Evolutionary conservation across 169 alveolate genomes (phyloP), one percentile per base, ranked within the genome.

Genomic region (Perkinsus chesapeaki): DNA sequence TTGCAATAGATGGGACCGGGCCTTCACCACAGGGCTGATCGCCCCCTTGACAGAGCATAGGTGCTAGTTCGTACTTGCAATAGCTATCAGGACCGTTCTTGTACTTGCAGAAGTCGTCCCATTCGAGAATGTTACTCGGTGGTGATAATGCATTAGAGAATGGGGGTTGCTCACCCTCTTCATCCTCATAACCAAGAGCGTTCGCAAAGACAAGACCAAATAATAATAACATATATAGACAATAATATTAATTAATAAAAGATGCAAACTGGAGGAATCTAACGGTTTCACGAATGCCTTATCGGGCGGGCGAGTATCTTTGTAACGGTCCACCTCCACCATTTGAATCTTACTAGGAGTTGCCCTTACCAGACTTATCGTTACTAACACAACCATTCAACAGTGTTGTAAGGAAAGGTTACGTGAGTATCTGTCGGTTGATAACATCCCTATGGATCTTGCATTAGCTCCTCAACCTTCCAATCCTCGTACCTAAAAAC

Each of bases 401-500:
- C 82, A 60, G 37, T 20, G 12, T 60, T 7, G 3, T 60, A 1
- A 16, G 23, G 82, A 60, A 12, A 34, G 12, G 82, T 3, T 12
- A 60, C 12, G 12, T 60, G 82, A 34, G 12, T 27, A 16, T 60
- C 12, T 23, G 23, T 5, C 12, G 82, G 27, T 12, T 60, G 31
- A 23, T 19, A 9, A 19, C 72, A 10, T 47, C 72, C 72, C 72
- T 60, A 60, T 20, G 82, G 82, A 34, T 60, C 82, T 34, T 60
- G 82, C 82, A 97, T 97, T n/a, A 99, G 97, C 91, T 98, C 99
- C 92, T 97, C 97, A 73, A 99, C 96, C 95, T 97, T 97, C 99
- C 99, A 99, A 95, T 98, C 99, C 95, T 99, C 99, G 95, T 98
- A 98, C 73, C 97, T 96, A 23, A 60, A 20, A 27, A 60, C 27